Evolutionary conservation across 164 flowering plant species (phyloP).

Genomic region (Saururus chinensis): DNA sequence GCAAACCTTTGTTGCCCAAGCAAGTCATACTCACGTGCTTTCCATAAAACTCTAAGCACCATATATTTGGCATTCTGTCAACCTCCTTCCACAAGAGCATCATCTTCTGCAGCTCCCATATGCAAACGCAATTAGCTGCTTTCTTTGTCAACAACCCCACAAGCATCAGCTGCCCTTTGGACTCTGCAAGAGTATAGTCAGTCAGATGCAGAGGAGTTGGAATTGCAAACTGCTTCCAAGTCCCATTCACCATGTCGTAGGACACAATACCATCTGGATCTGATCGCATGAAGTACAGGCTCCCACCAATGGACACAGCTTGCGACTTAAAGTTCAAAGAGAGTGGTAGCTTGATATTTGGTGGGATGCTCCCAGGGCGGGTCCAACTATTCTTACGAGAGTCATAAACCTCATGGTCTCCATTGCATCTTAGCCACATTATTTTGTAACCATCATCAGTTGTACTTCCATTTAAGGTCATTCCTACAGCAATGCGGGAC

Average conservation of each 20-base stretch:
- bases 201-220: conserved; percentile 62
- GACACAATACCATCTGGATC: conserved; percentile 85
- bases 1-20: conserved; percentile 87
- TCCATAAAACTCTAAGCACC: conserved; percentile 99
- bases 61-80: conserved; percentile 99
- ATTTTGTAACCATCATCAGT: conserved; percentile 56
- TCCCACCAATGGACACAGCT: conserved; percentile 40
- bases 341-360: conserved; percentile 58
- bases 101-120: conserved; percentile 99
- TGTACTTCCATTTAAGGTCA: conserved; percentile 47
- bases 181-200: conserved; percentile 77
- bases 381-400: conserved; percentile 57
- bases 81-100: conserved; percentile 99
- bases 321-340: conserved; percentile 68
- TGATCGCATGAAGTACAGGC: conserved; percentile 70
- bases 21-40: conserved; percentile 96
- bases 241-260: conserved; percentile 53
- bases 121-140: conserved; percentile 94
- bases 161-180: conserved; percentile 66
- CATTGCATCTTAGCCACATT: conserved; percentile 75
- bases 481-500: conserved; percentile 89
- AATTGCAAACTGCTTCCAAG: conserved; percentile 67
- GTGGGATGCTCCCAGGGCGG: conserved; percentile 66
- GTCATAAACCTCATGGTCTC: conserved; percentile 81
- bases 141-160: conserved; percentile 87